Evolutionary conservation across 2,329 filamentous ascomycete species (phyloP).

Genomic region (Talaromyces islandicus): DNA sequence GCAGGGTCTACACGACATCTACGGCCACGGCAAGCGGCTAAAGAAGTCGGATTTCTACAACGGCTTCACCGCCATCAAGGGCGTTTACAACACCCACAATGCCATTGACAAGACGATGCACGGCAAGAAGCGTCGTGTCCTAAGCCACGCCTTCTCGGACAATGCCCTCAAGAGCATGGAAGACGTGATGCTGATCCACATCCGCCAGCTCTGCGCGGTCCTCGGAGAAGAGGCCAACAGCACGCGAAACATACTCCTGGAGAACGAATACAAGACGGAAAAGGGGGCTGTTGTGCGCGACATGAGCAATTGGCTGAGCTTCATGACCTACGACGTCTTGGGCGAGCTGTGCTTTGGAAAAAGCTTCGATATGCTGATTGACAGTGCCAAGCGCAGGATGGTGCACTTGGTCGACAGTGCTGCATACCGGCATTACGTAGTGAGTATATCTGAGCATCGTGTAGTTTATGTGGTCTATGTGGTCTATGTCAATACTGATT

Average conservation of each 20-base stretch:
- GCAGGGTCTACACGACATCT: conserved; percentile 46
- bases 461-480: background rate
- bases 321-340: conserved; percentile 47
- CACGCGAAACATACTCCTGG: conserved; percentile 12
- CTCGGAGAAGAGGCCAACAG: conserved; percentile 16
- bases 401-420: conserved; percentile 62
- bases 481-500: background rate
- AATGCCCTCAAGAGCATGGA: conserved; percentile 63
- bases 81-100: conserved; percentile 66
- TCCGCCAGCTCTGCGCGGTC: conserved; percentile 57
- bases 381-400: conserved; percentile 52
- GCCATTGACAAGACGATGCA: conserved; percentile 63
- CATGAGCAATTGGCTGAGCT: conserved; percentile 35
- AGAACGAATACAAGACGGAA: conserved; percentile 9
- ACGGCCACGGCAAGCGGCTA: conserved; percentile 34
- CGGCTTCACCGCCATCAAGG: conserved; percentile 61
- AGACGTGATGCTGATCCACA: conserved; percentile 59
- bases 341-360: conserved; percentile 48
- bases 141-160: conserved; percentile 67
- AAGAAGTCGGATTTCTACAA: conserved; percentile 67
- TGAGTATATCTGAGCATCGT: conserved; percentile 39
- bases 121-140: conserved; percentile 63
- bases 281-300: conserved; percentile 24
- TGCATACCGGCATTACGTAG: conserved; percentile 61
- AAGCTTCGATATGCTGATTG: conserved; percentile 45